A percentile compares a stretch with the other conserved stretches of the same genome.
Conservation (phyloP, 306 rosid genomes). For the Glycine tomentella region DNA sequence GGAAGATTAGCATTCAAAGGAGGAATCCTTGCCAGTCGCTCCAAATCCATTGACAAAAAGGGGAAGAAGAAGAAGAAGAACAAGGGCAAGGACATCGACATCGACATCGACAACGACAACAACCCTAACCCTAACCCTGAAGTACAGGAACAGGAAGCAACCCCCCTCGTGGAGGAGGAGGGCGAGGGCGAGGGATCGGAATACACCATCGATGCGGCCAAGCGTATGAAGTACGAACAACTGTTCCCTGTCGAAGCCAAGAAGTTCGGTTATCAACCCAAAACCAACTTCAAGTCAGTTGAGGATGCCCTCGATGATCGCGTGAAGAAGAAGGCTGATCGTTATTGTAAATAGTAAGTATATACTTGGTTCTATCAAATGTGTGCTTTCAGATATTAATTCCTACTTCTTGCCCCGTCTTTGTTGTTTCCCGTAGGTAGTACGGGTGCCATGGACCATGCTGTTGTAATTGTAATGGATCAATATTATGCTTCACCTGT, state of each 20-base stretch:
- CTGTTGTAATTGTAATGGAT: background rate
- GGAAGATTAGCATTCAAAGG: constrained; percentile 91
- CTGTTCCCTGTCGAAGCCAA: constrained; percentile 91
- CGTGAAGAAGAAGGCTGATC: constrained; percentile 98
- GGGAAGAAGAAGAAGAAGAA: constrained; percentile 62
- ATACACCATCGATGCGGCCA: constrained; percentile 90
- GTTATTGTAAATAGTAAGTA: constrained; percentile 69
- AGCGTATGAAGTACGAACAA: constrained; percentile 92
- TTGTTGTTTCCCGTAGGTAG: constrained; percentile 20
- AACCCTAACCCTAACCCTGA: background rate
- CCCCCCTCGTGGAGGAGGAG: background rate
- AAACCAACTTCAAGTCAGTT: constrained; percentile 58
- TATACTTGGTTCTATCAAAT: too few relatives aligned
- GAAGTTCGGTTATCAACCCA: constrained; percentile 85
- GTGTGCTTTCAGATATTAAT: too few relatives aligned
- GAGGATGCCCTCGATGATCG: constrained; percentile 91
- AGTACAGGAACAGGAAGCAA: background rate
- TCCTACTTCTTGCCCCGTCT: background rate
- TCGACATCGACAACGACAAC: background rate
- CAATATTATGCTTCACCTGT: background rate
- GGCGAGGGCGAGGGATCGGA: background rate
- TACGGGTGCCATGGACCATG: constrained; percentile 12
- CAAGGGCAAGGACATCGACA: constrained; percentile 17
- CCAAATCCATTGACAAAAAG: constrained; percentile 74
- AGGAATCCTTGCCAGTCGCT: constrained; percentile 71